phyloP scores from a whole-genome alignment of 352 stramenopile genomes.

The Lagenidium giganteum region DNA sequence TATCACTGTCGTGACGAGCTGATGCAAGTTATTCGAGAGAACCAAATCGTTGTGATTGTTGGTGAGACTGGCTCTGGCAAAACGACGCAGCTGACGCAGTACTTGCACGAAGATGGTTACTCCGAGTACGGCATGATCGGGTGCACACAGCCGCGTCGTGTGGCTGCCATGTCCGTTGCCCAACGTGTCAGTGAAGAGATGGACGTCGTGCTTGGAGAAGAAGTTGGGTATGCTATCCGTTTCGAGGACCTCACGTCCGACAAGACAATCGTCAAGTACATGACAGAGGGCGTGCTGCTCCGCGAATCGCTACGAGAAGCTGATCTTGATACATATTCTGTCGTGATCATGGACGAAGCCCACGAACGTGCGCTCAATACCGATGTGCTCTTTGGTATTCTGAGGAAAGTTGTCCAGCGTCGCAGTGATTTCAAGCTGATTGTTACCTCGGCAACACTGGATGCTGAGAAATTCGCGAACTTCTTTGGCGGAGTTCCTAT shows the following conservation, averaged over 20 bases:
- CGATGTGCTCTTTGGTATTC: conserved; percentile 92
- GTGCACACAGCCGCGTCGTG: conserved; percentile 97
- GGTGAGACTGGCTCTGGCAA: conserved; percentile 97
- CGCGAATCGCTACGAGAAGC: conserved; percentile 92
- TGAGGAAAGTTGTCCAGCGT: conserved; percentile 87
- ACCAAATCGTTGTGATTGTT: conserved; percentile 98
- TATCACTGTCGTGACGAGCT: conserved; percentile 95
- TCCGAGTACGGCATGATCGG: conserved; percentile 89
- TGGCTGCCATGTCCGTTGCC: conserved; percentile 98
- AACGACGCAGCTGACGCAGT: conserved; percentile 98
- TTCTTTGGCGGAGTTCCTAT: conserved; percentile 98
- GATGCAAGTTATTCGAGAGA: conserved; percentile 96
- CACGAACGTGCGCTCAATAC: conserved; percentile 94
- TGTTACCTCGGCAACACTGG: conserved; percentile 95
- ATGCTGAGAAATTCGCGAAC: conserved; percentile 94
- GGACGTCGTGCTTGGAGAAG: conserved; percentile 88
- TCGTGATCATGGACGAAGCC: conserved; percentile 93
- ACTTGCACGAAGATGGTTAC: conserved; percentile 90
- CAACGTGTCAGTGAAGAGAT: conserved; percentile 98
- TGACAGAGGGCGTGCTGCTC: conserved; percentile 89
- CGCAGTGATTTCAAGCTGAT: conserved; percentile 90
- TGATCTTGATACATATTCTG: conserved; percentile 84
- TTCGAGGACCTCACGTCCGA: conserved; percentile 93
- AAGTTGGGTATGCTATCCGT: conserved; percentile 91
- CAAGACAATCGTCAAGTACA: conserved; percentile 98